Base-by-base conservation (phyloP, 2,329 filamentous ascomycete genomes). In the Aspergillus persii region DNA sequence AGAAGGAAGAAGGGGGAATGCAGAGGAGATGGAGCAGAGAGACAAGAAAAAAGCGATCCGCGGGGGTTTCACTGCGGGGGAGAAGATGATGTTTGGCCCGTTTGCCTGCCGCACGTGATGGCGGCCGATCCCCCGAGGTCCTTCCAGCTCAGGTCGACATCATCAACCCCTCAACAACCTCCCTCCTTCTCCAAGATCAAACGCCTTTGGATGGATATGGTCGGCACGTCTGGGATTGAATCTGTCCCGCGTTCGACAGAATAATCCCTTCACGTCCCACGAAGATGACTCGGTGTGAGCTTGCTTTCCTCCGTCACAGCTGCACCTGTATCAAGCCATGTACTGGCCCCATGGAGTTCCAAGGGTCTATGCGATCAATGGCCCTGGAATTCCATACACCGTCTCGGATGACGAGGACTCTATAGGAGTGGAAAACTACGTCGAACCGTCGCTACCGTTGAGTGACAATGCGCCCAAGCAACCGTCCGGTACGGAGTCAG, bases 321-420 rank as follows among this genome's bases (percentile, higher is more conserved):
- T 65, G 61, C 65, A 67, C 61, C 57, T 61, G 57, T 61, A 59
- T 66, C 65, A 66, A 71, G 74, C 72, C 69, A 80, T 80, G 79
- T 80, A 80, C 74, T 80, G 78, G 79, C 79, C 78, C 65, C 78
- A 79, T 75, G 77, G 77, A 65, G 78, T 80, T 60, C 79, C 79
- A 67, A 74, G 78, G 72, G 75, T 80, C 69, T 80, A 78, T 69
- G 77, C 78, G 68, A 74, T 79, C 72, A 79, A 80, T 72, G 77
- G 76, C 58, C 75, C 76, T 59, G 68, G 68, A 61, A 75, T 75
- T 63, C 67, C 73, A 59, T 58, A 66, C 52, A 59, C 66, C 15
- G 57, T 64, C 47, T 67, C 67, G 30, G 69, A 71, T 26, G 69
- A 72, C 26, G 61, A 67, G 57, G 64, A 61, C 50, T 62, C 65